A percentile compares a stretch with the other conserved stretches of the same genome.
Evolutionary conservation across 2,329 filamentous ascomycete genomes (phyloP).

Genomic region (Phoma herbarum): DNA sequence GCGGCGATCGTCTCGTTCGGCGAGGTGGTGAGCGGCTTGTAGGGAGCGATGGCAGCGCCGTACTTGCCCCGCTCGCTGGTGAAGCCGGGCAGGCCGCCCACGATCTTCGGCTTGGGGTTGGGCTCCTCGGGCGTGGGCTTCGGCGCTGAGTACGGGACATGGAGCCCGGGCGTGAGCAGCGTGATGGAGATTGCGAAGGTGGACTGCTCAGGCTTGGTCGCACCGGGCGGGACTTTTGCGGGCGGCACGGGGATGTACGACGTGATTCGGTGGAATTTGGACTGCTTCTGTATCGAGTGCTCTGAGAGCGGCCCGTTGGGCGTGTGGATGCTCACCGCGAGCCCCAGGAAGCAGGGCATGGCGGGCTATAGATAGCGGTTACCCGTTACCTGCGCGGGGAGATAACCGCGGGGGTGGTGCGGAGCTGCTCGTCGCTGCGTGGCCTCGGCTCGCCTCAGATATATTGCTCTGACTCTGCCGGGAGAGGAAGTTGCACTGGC

Average conservation of each 20-base stretch:
- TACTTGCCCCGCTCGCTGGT: slow-evolving; percentile 62
- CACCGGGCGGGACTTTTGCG: slow-evolving; percentile 73
- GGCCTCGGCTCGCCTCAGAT: slow-evolving; percentile 33
- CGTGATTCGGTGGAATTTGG: slow-evolving; percentile 89
- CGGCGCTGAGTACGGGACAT: slow-evolving; percentile 91
- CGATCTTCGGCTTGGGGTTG: slow-evolving; percentile 81
- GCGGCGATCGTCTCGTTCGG: slow-evolving; percentile 97
- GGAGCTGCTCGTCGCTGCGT: slow-evolving; percentile 23
- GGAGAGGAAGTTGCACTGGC: slow-evolving; percentile 21
- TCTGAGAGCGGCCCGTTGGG: slow-evolving; percentile 83
- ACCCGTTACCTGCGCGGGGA: slow-evolving; percentile 23
- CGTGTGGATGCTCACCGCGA: slow-evolving; percentile 95
- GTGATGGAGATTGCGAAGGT: slow-evolving; percentile 99
- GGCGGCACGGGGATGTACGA: slow-evolving; percentile 96
- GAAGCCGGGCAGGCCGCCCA: slow-evolving; percentile 72
- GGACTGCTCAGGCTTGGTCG: slow-evolving; percentile 84
- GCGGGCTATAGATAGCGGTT: slow-evolving; percentile 21
- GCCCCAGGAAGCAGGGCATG: slow-evolving; percentile 98
- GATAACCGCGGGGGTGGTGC: slow-evolving; percentile 30
- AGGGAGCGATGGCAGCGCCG: slow-evolving; percentile 74
- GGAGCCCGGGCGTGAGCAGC: slow-evolving; percentile 84
- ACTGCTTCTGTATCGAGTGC: slow-evolving; percentile 94
- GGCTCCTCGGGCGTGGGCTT: slow-evolving; percentile 80
- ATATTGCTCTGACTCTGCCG: slow-evolving; percentile 17
- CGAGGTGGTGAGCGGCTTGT: slow-evolving; percentile 90